These are phyloP conservation scores for Phialocephala subalpina DNA, from an alignment of 2,329 filamentous ascomycete genomes.

Conservation along the genomic window DNA sequence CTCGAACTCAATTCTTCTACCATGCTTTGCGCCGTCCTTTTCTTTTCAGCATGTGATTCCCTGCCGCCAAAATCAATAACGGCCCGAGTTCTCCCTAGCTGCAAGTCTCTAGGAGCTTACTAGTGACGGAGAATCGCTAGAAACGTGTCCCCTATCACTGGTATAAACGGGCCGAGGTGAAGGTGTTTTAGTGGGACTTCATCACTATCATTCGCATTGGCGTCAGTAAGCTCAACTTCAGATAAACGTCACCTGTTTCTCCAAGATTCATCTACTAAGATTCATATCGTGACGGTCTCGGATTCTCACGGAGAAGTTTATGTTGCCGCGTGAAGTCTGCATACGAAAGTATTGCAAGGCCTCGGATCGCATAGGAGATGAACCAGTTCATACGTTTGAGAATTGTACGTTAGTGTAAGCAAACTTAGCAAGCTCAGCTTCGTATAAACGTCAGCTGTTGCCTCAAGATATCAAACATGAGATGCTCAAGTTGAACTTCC, in stretches of 20 bases:
- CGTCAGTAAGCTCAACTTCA: background rate
- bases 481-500: too few species aligned
- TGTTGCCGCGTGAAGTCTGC: background rate
- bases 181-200: background rate
- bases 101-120: background rate
- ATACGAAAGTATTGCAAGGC: background rate
- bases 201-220: background rate
- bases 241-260: background rate
- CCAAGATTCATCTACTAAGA: background rate
- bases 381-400: too few species aligned
- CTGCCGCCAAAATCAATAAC: background rate
- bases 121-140: background rate
- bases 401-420: too few species aligned
- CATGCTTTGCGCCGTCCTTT: background rate
- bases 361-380: too few species aligned
- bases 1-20: constrained; percentile 2
- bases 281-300: background rate
- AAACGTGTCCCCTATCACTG: background rate
- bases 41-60: background rate
- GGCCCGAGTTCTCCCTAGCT: background rate
- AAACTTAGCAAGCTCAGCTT: too few species aligned
- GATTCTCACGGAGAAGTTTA: background rate
- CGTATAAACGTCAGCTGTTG: too few species aligned
- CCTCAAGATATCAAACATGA: too few species aligned
- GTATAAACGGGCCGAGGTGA: background rate